phyloP scores from a whole-genome alignment of 1,284 basidiomycete species.

The Tylopilus sp. region DNA sequence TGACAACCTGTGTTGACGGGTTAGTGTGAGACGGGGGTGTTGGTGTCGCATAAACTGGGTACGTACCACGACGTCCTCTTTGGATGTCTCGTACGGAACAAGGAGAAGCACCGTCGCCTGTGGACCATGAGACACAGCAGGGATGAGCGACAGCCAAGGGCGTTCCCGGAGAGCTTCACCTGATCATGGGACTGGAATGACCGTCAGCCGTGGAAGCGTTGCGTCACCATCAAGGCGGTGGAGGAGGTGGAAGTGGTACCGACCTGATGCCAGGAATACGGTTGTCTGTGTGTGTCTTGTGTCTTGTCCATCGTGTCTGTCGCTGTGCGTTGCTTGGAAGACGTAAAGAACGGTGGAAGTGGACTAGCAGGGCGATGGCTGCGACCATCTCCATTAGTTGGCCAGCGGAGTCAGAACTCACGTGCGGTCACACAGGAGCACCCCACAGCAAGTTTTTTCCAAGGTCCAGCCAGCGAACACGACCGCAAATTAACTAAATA shows the following conservation, averaged over 20 bases:
- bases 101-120: conserved; percentile 77
- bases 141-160: conserved; percentile 13
- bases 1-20: conserved; percentile 51
- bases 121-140: conserved; percentile 19
- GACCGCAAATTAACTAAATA: conserved; percentile 17
- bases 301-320: conserved; percentile 27
- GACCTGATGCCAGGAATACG: conserved; percentile 66
- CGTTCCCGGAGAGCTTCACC: conserved; percentile 39
- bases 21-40: conserved; percentile 7
- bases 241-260: conserved; percentile 10
- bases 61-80: conserved; percentile 68
- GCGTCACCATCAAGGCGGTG: conserved; percentile 16
- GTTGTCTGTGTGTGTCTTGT: conserved; percentile 41
- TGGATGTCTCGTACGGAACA: conserved; percentile 65
- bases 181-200: conserved; percentile 60
- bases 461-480: not conserved
- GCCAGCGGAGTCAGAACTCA: conserved; percentile 39
- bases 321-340: conserved; percentile 13
- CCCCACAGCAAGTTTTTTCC: not conserved
- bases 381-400: conserved; percentile 24
- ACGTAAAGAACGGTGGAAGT: conserved; percentile 8
- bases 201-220: conserved; percentile 20
- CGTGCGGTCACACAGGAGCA: conserved; percentile 22
- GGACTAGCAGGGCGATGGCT: conserved; percentile 9
- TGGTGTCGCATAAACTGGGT: not conserved